Base-by-base conservation (phyloP, 495 filamentous ascomycete species). In the Xylaria telfairii region DNA sequence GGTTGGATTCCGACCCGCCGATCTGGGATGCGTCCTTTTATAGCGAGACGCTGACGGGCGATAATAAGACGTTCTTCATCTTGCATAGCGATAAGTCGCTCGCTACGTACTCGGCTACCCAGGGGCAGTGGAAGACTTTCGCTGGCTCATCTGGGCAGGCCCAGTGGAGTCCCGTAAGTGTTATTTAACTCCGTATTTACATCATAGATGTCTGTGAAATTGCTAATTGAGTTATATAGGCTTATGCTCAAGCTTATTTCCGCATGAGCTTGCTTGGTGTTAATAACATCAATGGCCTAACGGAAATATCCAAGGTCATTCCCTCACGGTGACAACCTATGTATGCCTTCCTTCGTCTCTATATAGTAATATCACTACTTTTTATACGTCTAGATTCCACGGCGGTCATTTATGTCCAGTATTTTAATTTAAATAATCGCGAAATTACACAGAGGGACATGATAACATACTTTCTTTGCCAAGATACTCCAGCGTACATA, bases 21-120 rank as follows among this genome's bases (percentile, higher is more conserved):
- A 65, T 77, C 1, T 82, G 80, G 78, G 81, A 83, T 46, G 76
- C 77, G 4, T 53, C 72, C n/a, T 88, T 83, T 71, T 88, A 86
- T 75, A 57, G 62, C 4, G 72, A 85, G 77, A 84, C 82, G 0
- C 63, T 83, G 5, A 74, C 68, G 9, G 74, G 71, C 0, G 71
- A 79, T 19, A 82, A 85, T n/a, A 68, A 68, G 13, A 76, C 80
- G 4, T 81, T 86, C 49, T 79, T 83, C 72, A 83, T 81, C 49
- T 81, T 88, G 71, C 77, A 74, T 9, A 83, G 79, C 66, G 86
- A 87, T 68, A 73, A 82, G 17, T 69, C 73, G 41, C 74, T 87
- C 24, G 74, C 81, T 8, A 67, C 76, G 21, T 79, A 86, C 63
- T 72, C 79, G 2, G 68, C 73, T 46, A 78, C 83, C 3, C 53